phyloP scores from a whole-genome alignment of 495 filamentous ascomycete species.

The Bombardia bombarda region DNA sequence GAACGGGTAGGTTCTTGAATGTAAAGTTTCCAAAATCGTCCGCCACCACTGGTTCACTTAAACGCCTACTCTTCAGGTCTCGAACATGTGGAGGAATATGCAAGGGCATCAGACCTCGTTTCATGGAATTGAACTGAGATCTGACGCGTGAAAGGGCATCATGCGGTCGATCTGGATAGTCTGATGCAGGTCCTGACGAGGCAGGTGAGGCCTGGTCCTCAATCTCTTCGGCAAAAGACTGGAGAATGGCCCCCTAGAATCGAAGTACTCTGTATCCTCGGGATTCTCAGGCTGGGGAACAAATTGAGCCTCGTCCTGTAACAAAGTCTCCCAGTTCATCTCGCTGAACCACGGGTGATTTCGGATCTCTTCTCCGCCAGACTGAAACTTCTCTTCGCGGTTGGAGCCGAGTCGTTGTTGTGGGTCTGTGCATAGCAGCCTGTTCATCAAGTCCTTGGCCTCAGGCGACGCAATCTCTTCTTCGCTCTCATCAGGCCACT shows the following conservation, averaged over 20 bases:
- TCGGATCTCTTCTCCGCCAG: constrained; percentile 84
- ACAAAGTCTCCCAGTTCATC: constrained; percentile 79
- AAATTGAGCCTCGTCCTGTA: constrained; percentile 91
- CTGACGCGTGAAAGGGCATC: constrained; percentile 89
- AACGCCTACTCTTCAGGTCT: constrained; percentile 71
- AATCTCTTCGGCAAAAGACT: constrained; percentile 84
- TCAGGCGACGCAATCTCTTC: constrained; percentile 67
- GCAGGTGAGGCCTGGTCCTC: constrained; percentile 80
- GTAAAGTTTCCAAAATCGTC: constrained; percentile 96
- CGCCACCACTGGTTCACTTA: constrained; percentile 79
- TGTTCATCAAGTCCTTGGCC: constrained; percentile 89
- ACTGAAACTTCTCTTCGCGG: constrained; percentile 64
- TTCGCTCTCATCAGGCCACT: constrained; percentile 73
- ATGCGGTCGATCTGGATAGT: constrained; percentile 81
- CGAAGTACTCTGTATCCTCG: constrained; percentile 97
- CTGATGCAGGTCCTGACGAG: constrained; percentile 52
- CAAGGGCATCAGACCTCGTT: constrained; percentile 86
- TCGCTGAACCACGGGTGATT: constrained; percentile 82
- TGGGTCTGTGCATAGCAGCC: constrained; percentile 75
- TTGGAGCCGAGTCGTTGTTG: constrained; percentile 77
- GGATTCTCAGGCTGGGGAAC: constrained; percentile 89
- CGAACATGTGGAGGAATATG: constrained; percentile 96
- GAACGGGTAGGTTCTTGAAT: constrained; percentile 93
- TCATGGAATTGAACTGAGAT: constrained; percentile 68
- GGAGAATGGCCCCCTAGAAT: constrained; percentile 83